Percentiles rank a stretch among this genome's conserved stretches.
These are phyloP conservation scores for Euphorbia celastroides DNA, from an alignment of 441 rosid species.

Conservation along the genomic window DNA sequence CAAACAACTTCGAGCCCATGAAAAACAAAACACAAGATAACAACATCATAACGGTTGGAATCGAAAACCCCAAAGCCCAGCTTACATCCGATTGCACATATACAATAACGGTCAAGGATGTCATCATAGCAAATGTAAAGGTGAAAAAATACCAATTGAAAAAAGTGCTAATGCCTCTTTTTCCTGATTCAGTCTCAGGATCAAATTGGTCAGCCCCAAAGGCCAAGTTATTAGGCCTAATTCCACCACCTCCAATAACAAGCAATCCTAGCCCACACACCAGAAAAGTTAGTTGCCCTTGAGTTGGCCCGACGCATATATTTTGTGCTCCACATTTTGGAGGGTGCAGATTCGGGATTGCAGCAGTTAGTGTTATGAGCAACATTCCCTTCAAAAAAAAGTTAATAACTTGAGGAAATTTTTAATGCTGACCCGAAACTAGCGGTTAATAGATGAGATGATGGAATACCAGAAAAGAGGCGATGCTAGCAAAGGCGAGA, in stretches of 20 bases:
- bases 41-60: slow-evolving; percentile 30
- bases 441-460: no score
- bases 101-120: slow-evolving; percentile 26
- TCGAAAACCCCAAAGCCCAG: slow-evolving; percentile 30
- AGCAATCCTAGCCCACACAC: no score
- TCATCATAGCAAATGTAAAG: slow-evolving; percentile 30
- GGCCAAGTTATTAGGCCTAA: slow-evolving; percentile 34
- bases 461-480: no score
- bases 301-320: no score
- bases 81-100: slow-evolving; percentile 29
- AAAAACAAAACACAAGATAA: slow-evolving; percentile 22
- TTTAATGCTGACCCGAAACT: no score
- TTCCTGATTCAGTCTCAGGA: slow-evolving; percentile 29
- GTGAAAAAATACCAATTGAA: slow-evolving; percentile 41
- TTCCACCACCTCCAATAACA: slow-evolving; percentile 35
- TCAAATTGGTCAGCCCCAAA: slow-evolving; percentile 38
- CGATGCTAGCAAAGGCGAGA: no score
- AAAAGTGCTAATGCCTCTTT: slow-evolving; percentile 27
- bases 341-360: no score
- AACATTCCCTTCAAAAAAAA: no score
- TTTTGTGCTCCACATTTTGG: no score
- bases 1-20: slow-evolving; percentile 26
- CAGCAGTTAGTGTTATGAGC: no score
- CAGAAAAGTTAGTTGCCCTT: no score
- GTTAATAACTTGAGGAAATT: no score